A percentile compares a stretch with the other conserved stretches of the same genome.
These are phyloP conservation scores for Penicillium sp. DNA, from an alignment of 2,329 filamentous ascomycete genomes.

Conservation along the genomic window DNA sequence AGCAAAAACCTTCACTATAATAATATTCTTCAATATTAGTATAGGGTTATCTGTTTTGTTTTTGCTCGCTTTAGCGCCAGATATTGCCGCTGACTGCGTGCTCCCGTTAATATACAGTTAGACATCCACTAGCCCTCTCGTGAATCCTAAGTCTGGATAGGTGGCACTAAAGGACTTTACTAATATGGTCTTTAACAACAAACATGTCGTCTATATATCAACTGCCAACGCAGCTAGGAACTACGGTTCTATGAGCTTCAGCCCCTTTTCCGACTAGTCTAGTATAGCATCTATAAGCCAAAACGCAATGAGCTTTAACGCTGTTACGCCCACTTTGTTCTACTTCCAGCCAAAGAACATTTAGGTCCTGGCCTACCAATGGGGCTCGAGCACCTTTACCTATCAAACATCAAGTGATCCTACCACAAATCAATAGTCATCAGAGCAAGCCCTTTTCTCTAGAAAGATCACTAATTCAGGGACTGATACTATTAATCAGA, in stretches of 20 bases:
- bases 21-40: no score
- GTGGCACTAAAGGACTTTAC: conserved; percentile 68
- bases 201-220: conserved; percentile 66
- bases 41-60: no score
- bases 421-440: conserved; percentile 62
- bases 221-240: conserved; percentile 47
- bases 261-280: conserved; percentile 57
- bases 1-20: no score
- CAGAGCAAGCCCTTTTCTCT: conserved; percentile 59
- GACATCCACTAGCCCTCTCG: conserved; percentile 58
- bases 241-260: conserved; percentile 66
- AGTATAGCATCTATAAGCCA: conserved; percentile 58
- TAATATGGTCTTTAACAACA: conserved; percentile 57
- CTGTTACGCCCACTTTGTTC: conserved; percentile 67
- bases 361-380: conserved; percentile 71
- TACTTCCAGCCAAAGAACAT: conserved; percentile 64
- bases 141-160: conserved; percentile 60
- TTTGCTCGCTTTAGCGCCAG: conserved; percentile 6
- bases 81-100: conserved; percentile 5
- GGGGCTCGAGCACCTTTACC: conserved; percentile 63
- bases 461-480: conserved; percentile 56
- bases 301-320: conserved; percentile 51
- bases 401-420: conserved; percentile 66
- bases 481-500: conserved; percentile 66
- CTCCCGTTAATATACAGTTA: conserved; percentile 63